These are phyloP conservation scores for Perkinsela sp. DNA, from an alignment of 208 protist genomes.

Conservation along the genomic window DNA sequence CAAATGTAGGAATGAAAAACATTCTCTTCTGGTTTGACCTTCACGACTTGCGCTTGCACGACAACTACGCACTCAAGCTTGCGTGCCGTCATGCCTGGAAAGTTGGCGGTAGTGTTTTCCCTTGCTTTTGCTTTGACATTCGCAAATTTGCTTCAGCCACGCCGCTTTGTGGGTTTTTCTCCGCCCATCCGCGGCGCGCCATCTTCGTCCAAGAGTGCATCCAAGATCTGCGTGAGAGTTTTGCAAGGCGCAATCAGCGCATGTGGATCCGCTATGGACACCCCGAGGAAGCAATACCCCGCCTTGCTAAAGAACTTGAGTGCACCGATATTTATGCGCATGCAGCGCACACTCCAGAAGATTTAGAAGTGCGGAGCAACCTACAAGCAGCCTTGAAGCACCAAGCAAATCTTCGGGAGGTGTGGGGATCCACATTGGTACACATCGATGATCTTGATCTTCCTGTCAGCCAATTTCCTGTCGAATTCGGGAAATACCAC, in stretches of 20 bases:
- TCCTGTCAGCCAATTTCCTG: constrained; percentile 31
- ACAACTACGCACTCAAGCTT: constrained; percentile 44
- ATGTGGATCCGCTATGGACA: background rate
- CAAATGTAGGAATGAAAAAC: background rate
- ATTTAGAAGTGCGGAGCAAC: background rate
- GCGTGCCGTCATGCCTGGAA: constrained; percentile 18
- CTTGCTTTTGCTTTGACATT: constrained; percentile 24
- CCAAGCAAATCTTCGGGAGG: constrained; percentile 15
- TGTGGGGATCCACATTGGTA: constrained; percentile 59
- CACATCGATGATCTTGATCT: constrained; percentile 54
- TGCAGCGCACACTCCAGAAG: background rate
- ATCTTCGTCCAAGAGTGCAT: constrained; percentile 35
- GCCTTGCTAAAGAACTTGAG: background rate
- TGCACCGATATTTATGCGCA: background rate
- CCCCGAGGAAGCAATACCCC: background rate
- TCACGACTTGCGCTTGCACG: constrained; percentile 37
- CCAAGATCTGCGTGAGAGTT: constrained; percentile 16
- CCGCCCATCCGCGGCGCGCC: constrained; percentile 36
- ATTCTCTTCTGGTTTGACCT: background rate
- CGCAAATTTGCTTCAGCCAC: constrained; percentile 51
- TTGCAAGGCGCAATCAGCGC: constrained; percentile 9
- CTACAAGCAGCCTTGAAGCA: background rate
- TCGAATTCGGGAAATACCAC: constrained; percentile 54
- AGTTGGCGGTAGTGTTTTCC: background rate
- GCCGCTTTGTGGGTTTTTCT: constrained; percentile 37